These are phyloP conservation scores for Ogataea methanolica DNA, from an alignment of 805 yeast genomes.

Conservation along the genomic window DNA sequence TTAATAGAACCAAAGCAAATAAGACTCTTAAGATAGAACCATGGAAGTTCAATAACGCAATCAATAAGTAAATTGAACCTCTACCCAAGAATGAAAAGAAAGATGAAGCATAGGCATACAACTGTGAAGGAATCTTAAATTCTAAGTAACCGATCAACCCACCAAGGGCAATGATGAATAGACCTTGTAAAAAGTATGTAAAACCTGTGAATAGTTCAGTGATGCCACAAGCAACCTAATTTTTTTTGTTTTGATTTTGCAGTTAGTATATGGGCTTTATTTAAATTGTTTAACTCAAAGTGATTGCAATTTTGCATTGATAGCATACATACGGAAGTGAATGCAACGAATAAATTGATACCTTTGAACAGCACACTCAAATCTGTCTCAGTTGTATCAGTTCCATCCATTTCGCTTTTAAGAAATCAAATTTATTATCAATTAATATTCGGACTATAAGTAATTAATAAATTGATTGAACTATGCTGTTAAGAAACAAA, in stretches of 20 bases:
- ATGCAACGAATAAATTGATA: constrained; percentile 53
- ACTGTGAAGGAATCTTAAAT: constrained; percentile 49
- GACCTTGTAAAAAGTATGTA: constrained; percentile 48
- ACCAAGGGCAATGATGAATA: constrained; percentile 56
- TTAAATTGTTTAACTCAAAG: neutral
- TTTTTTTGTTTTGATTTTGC: neutral
- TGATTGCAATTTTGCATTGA: no score
- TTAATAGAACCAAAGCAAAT: constrained; percentile 52
- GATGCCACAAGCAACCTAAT: constrained; percentile 42
- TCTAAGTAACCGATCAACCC: constrained; percentile 44
- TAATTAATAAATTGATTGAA: no score
- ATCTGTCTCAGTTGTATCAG: constrained; percentile 41
- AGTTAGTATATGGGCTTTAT: neutral
- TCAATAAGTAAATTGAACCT: constrained; percentile 53
- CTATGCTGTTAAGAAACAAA: no score
- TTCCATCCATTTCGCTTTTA: constrained; percentile 24
- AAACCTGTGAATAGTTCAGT: constrained; percentile 41
- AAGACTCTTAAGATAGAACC: constrained; percentile 52
- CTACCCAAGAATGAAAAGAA: constrained; percentile 71
- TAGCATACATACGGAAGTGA: constrained; percentile 40
- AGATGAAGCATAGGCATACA: constrained; percentile 63
- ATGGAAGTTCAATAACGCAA: constrained; percentile 45
- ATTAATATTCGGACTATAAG: neutral
- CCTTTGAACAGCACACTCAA: constrained; percentile 42
- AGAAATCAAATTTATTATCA: neutral